Evolutionary conservation across 2,329 filamentous ascomycete genomes (phyloP), one percentile per base, ranked within the genome.

Genomic region (Aspergillus ruber): DNA sequence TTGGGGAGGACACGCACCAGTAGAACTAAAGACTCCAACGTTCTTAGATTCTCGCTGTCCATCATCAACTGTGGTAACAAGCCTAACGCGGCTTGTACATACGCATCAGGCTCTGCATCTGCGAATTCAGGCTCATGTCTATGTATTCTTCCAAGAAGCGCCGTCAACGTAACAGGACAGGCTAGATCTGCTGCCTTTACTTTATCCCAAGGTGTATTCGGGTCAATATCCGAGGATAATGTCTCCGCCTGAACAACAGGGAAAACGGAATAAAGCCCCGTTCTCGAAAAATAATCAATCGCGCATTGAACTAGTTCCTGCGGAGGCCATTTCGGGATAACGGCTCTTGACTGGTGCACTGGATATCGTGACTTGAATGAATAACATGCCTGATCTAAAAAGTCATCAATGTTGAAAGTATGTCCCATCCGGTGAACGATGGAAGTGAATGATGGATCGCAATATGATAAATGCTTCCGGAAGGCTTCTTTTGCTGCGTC

Each of bases 191-290:
- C 47, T 3, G 49, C 48, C 21, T 47, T 49, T 12, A 41, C 46
- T 5, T 42, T 36, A 7, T 48, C 20, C 6, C 53, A 25, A 6
- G 51, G 50, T 20, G 52, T 42, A 45, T 50, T 38, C 3, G 51
- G 43, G 7, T 58, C 40, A 6, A 61, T 45, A 5, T 59, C 43
- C 10, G 49, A 36, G 17, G 46, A 44, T 23, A 59, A n/a, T 2
- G 50, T 49, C 5, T 52, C 48, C 8, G 46, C 42, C 18, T 61
- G 53, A 12, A 50, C 54, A 36, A 60, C 46, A 0, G 58, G 59
- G 18, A 60, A 60, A 13, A 61, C 49, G 2, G 57, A 58, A 42
- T 61, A 62, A 6, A 62, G 49, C 4, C 54, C 50, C 32, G 50
- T 54, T 17, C 20, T 52, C 2, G 46, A 35, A 27, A 47, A 61